A percentile compares a stretch with the other conserved stretches of the same genome.
Conservation (phyloP, 202 grass and related monocot genomes). For the Setaria italica region DNA sequence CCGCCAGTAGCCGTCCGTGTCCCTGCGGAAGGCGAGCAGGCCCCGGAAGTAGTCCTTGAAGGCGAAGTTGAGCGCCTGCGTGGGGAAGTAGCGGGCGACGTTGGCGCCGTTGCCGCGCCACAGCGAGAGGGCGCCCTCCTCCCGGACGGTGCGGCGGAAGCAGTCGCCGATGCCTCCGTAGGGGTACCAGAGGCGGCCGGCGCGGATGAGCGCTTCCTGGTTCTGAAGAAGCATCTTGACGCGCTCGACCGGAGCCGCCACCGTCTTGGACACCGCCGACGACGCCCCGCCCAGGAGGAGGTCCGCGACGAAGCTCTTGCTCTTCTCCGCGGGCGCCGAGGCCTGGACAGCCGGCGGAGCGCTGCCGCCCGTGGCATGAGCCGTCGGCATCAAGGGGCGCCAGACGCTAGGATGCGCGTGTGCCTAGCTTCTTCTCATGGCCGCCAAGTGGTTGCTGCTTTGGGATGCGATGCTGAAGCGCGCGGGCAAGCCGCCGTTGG, state of each 20-base stretch:
- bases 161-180: constrained; percentile 69
- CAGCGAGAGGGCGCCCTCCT: constrained; percentile 56
- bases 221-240: constrained; percentile 74
- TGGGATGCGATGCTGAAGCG: too few species aligned
- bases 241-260: constrained; percentile 68
- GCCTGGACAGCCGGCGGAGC: constrained; percentile 38
- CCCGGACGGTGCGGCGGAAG: constrained; percentile 59
- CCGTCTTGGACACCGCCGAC: constrained; percentile 67
- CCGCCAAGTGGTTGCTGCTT: too few species aligned
- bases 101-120: constrained; percentile 72
- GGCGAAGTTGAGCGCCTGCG: constrained; percentile 75
- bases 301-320: constrained; percentile 42
- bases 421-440: too few species aligned
- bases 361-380: too few species aligned
- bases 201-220: constrained; percentile 66
- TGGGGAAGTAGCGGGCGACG: constrained; percentile 92
- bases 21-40: constrained; percentile 73
- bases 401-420: too few species aligned
- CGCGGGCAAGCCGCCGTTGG: too few species aligned
- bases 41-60: constrained; percentile 97
- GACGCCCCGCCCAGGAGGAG: constrained; percentile 68
- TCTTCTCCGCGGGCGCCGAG: constrained; percentile 56
- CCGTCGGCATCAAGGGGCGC: background rate
- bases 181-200: constrained; percentile 51
- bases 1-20: constrained; percentile 77